Percentiles rank a stretch among this genome's conserved stretches.
Evolutionary conservation across 306 rosid species (phyloP).

Genomic region (Pyrus bretschneideri): DNA sequence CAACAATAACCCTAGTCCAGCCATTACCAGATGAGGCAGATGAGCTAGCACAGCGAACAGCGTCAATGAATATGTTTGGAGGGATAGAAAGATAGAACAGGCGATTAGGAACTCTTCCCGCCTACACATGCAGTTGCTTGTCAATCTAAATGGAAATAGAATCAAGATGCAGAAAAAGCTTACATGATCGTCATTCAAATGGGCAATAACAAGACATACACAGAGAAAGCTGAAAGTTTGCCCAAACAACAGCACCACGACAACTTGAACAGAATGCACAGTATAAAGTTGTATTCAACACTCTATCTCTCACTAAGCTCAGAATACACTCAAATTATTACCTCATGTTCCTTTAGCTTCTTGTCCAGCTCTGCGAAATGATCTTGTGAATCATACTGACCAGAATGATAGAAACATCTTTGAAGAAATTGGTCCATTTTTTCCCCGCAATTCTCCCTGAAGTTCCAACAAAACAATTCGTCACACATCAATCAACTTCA

Average conservation of each 20-base stretch:
- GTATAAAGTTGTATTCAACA: not conserved
- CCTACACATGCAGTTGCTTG: constrained; percentile 42
- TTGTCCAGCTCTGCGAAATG: constrained; percentile 65
- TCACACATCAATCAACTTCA: constrained; percentile 8
- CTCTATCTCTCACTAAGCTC: not conserved
- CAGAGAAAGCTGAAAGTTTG: not conserved
- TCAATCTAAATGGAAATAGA: constrained; percentile 19
- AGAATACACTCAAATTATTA: constrained; percentile 20
- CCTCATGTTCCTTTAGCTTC: constrained; percentile 86
- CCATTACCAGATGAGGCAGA: constrained; percentile 77
- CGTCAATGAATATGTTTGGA: constrained; percentile 76
- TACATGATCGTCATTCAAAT: not conserved
- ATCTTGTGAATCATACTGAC: constrained; percentile 83
- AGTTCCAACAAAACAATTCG: constrained; percentile 17
- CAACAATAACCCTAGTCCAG: constrained; percentile 96
- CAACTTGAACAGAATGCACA: not conserved
- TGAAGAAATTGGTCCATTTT: constrained; percentile 78
- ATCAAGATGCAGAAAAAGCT: not conserved
- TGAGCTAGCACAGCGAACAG: constrained; percentile 75
- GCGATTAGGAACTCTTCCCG: constrained; percentile 71
- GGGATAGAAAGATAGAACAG: constrained; percentile 87
- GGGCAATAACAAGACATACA: not conserved
- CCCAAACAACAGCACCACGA: not conserved
- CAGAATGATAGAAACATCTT: constrained; percentile 90
- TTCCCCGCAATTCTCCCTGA: constrained; percentile 78